phyloP scores from a whole-genome alignment of 257 asterid species.

The Ocimum tenuiflorum region DNA sequence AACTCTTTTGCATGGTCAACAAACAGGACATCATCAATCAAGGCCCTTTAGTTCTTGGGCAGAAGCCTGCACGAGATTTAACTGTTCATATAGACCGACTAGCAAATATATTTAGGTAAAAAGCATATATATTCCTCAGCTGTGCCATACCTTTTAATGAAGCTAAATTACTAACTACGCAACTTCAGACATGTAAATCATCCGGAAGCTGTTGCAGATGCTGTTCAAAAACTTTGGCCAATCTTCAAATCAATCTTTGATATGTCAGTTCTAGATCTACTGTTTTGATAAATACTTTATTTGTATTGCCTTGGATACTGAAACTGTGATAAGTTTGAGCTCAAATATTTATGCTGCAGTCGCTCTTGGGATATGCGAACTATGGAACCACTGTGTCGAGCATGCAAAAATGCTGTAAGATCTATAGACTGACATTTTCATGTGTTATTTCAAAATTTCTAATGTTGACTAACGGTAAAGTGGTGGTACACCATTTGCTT shows the following conservation, averaged over 20 bases:
- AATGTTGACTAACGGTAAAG: background rate
- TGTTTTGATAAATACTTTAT: slow-evolving; percentile 15
- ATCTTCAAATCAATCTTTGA: slow-evolving; percentile 92
- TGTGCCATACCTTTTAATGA: slow-evolving; percentile 2
- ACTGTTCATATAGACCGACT: slow-evolving; percentile 95
- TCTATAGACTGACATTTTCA: slow-evolving; percentile 8
- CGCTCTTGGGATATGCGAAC: slow-evolving; percentile 98
- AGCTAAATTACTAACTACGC: slow-evolving; percentile 14
- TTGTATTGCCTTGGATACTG: slow-evolving; percentile 5
- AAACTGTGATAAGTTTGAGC: slow-evolving; percentile 15
- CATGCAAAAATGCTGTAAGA: slow-evolving; percentile 97
- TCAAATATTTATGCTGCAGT: slow-evolving; percentile 40
- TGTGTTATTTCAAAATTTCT: background rate
- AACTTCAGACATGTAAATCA: slow-evolving; percentile 78
- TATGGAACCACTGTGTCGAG: slow-evolving; percentile 99
- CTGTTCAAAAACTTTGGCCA: slow-evolving; percentile 95
- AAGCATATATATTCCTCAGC: slow-evolving; percentile 10
- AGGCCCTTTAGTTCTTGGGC: slow-evolving; percentile 75
- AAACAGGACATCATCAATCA: slow-evolving; percentile 79
- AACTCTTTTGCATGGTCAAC: slow-evolving; percentile 29
- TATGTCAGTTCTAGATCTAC: slow-evolving; percentile 44
- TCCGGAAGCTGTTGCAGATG: slow-evolving; percentile 98
- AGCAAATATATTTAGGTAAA: slow-evolving; percentile 84
- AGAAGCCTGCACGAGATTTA: slow-evolving; percentile 82
- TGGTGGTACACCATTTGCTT: background rate